A percentile compares a stretch with the other conserved stretches of the same genome.
Evolutionary conservation across 495 filamentous ascomycete genomes (phyloP).

Genomic region (Eremomyces bilateralis): DNA sequence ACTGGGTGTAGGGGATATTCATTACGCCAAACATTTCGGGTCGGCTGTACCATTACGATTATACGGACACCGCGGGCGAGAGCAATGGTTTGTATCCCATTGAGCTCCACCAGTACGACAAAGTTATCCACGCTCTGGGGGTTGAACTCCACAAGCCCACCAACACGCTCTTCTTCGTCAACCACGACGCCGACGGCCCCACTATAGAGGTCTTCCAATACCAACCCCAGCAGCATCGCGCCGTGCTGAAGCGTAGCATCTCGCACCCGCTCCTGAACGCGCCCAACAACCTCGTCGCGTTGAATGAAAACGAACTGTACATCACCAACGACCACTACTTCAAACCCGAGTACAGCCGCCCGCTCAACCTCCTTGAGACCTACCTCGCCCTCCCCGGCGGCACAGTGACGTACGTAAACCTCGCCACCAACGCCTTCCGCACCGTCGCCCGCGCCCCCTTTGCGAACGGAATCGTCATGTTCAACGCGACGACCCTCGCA

Average conservation of each 20-base stretch:
- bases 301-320: slow-evolving; percentile 8
- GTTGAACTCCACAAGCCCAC: slow-evolving; percentile 20
- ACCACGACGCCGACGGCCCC: slow-evolving; percentile 10
- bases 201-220: slow-evolving; percentile 12
- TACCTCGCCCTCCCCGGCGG: slow-evolving; percentile 18
- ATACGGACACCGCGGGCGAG: slow-evolving; percentile 9
- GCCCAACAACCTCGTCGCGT: slow-evolving; percentile 12
- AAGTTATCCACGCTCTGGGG: slow-evolving; percentile 27
- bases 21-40: slow-evolving; percentile 11
- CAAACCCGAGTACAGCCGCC: slow-evolving; percentile 3
- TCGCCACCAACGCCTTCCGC: slow-evolving; percentile 8
- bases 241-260: slow-evolving; percentile 6
- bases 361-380: slow-evolving; percentile 17
- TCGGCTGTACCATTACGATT: slow-evolving; percentile 20
- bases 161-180: slow-evolving; percentile 18
- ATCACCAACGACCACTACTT: slow-evolving; percentile 17
- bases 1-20: slow-evolving; percentile 19
- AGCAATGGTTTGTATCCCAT: too few relatives aligned
- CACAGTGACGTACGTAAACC: slow-evolving; percentile 20
- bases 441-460: slow-evolving; percentile 13
- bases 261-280: slow-evolving; percentile 8
- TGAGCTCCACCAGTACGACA: too few relatives aligned
- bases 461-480: slow-evolving; percentile 17
- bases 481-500: slow-evolving; percentile 20
- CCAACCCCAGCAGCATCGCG: neutral